phyloP scores from a whole-genome alignment of 1,139 yeast species.

The Debaryomycetaceae sp. region DNA sequence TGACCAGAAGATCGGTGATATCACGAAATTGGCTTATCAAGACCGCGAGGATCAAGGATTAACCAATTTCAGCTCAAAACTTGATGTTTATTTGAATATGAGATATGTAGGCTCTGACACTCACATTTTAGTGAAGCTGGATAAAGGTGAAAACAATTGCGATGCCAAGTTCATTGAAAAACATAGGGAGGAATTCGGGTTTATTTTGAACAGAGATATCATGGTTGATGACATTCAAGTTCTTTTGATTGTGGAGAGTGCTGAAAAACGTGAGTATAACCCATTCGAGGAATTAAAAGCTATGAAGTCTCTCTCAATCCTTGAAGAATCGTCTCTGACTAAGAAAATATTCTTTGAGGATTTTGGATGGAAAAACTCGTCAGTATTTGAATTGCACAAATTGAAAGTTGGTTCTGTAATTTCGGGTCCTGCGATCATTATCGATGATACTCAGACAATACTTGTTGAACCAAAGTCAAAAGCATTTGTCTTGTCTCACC shows the following conservation, averaged over 20 bases:
- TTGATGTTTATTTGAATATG: conserved; percentile 70
- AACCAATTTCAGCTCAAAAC: conserved; percentile 21
- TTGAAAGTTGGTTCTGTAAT: conserved; percentile 53
- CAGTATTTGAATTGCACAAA: conserved; percentile 48
- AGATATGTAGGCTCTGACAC: conserved; percentile 89
- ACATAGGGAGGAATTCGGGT: conserved; percentile 40
- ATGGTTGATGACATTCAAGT: conserved; percentile 83
- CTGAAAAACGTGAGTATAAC: conserved; percentile 26
- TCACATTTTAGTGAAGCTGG: conserved; percentile 58
- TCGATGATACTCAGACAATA: conserved; percentile 78
- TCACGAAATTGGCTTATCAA: conserved; percentile 24
- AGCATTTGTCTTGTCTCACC: conserved; percentile 59
- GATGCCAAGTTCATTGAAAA: conserved; percentile 27
- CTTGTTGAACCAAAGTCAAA: conserved; percentile 67
- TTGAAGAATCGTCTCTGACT: conserved; percentile 6
- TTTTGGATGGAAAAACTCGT: conserved; percentile 48
- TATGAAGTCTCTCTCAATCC: conserved; percentile 6
- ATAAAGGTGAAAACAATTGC: conserved; percentile 19
- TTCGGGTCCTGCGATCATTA: conserved; percentile 75
- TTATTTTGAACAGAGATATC: conserved; percentile 44
- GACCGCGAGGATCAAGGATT: conserved; percentile 34
- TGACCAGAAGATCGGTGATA: conserved; percentile 22
- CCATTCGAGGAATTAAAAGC: conserved; percentile 31
- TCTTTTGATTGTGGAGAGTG: conserved; percentile 28
- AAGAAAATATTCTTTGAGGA: conserved; percentile 29